Percentiles rank a stretch among this genome's conserved stretches.
Evolutionary conservation across 2,329 filamentous ascomycete species (phyloP).

Genomic region (Fusarium chlamydosporum): DNA sequence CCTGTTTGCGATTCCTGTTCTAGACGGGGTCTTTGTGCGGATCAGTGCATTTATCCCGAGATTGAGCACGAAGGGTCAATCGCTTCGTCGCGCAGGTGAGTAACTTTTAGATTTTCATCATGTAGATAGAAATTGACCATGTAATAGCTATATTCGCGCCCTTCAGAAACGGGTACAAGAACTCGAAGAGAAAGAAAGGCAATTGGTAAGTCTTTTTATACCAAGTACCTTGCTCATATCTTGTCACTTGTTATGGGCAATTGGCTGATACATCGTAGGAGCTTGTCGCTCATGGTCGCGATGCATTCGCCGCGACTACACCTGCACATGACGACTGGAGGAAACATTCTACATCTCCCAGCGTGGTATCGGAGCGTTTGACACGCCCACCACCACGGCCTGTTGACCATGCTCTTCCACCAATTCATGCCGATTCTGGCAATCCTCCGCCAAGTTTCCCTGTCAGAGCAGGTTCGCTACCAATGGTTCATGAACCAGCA

Average conservation of each 20-base stretch:
- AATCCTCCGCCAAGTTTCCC: slow-evolving; percentile 37
- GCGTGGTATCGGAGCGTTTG: slow-evolving; percentile 36
- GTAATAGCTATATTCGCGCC: slow-evolving; percentile 47
- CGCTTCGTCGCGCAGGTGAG: slow-evolving; percentile 50
- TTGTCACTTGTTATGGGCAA: background rate
- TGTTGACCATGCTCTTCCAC: slow-evolving; percentile 42
- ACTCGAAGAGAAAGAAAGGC: slow-evolving; percentile 48
- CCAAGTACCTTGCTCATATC: slow-evolving; percentile 11
- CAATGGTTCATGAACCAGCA: slow-evolving; percentile 39
- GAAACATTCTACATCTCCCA: slow-evolving; percentile 41
- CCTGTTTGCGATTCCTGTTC: slow-evolving; percentile 50
- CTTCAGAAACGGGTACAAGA: slow-evolving; percentile 50
- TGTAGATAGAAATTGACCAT: slow-evolving; percentile 11
- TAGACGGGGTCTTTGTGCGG: slow-evolving; percentile 44
- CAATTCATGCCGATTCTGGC: slow-evolving; percentile 42
- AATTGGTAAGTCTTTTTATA: slow-evolving; percentile 41
- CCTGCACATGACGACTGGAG: slow-evolving; percentile 47
- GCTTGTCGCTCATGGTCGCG: slow-evolving; percentile 30
- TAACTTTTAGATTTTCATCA: background rate
- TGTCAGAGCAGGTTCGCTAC: slow-evolving; percentile 28
- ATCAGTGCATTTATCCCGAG: slow-evolving; percentile 50
- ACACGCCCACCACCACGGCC: slow-evolving; percentile 24
- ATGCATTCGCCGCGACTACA: slow-evolving; percentile 38
- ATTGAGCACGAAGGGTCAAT: slow-evolving; percentile 51
- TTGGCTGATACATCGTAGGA: slow-evolving; percentile 33